phyloP scores from a whole-genome alignment of 2,329 filamentous ascomycete genomes.

The Helminthosporium solani region DNA sequence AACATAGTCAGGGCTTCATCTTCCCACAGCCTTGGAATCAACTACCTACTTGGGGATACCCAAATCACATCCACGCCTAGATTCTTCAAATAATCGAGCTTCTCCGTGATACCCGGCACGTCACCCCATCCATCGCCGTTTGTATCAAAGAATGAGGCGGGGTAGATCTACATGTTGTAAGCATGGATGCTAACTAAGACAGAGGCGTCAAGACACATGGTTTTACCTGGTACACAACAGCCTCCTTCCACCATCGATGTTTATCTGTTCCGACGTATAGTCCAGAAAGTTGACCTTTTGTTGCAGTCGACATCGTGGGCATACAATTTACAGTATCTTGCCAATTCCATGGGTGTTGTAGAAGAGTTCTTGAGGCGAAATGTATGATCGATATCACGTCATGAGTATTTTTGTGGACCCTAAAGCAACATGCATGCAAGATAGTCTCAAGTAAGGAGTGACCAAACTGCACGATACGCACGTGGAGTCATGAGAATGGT shows the following conservation, averaged over 20 bases:
- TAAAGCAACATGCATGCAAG: constrained; percentile 1
- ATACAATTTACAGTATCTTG: no score
- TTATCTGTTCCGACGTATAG: constrained; percentile 36
- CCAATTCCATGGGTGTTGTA: no score
- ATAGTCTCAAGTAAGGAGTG: not conserved
- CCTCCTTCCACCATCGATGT: constrained; percentile 61
- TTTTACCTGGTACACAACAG: constrained; percentile 56
- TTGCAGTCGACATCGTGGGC: no score
- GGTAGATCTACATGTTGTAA: constrained; percentile 59
- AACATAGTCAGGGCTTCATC: not conserved
- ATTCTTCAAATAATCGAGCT: constrained; percentile 57
- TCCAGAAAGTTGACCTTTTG: no score
- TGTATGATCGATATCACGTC: constrained; percentile 3
- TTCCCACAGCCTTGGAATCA: not conserved
- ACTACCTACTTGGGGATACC: constrained; percentile 43
- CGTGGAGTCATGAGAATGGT: no score
- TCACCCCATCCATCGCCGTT: constrained; percentile 59
- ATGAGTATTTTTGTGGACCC: constrained; percentile 6
- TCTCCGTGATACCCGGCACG: constrained; percentile 57
- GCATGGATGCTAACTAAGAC: no score
- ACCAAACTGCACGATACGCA: no score
- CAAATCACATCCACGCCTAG: constrained; percentile 46
- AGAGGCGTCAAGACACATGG: no score
- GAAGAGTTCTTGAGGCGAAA: constrained; percentile 9
- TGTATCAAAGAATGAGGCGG: constrained; percentile 60